Evolutionary conservation across 768 basidiomycete genomes (phyloP), one percentile per base, ranked within the genome.

Genomic region (Kwoniella heveanensis): DNA sequence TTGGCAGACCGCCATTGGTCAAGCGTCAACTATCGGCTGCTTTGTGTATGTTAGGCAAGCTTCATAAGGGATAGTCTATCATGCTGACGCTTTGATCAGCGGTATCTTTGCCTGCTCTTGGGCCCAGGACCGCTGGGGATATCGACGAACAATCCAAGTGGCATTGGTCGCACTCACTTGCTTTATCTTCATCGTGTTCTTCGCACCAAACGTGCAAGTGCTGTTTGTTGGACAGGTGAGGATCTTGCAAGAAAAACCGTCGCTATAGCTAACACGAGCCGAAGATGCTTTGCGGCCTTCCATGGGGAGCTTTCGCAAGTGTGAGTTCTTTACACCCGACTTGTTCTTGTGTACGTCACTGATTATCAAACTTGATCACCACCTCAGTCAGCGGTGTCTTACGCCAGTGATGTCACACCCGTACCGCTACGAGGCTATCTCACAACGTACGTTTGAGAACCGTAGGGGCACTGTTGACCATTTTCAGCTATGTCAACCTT

Each of bases 281-380:
- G 32, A 32, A 65, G 27, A 6, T 65, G n/a, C 55, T 78, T 21
- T 77, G 72, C 48, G 77, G 62, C 49, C 2, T 63, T 1, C 62
- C 62, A 2, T 79, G 76, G 76, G 74, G 74, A 61, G 57, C 46
- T 39, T 65, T 65, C 46, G 9, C 76, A 61, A 29, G 21, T 26
- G 55, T 63, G 57, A 48, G 27, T 57, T 13, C 7, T 19, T 54
- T 10, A 54, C 22, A 51, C 62, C 44, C 44, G 57, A 15, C 26
- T 55, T 26, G 60, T 54, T 10, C 47, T 52, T 12, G 55, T 63
- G 32, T 59, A 54, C 51, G 47, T 25, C 22, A n/a, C n/a, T n/a
- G n/a, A n/a, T n/a, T n/a, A n/a, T n/a, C n/a, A n/a, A n/a, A n/a
- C n/a, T n/a, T n/a, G n/a, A n/a, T n/a, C n/a, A n/a, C n/a, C n/a